Percentiles rank a stretch among this genome's conserved stretches.
phyloP scores from a whole-genome alignment of 2,329 filamentous ascomycete species.

The Colletotrichum sansevieriae region DNA sequence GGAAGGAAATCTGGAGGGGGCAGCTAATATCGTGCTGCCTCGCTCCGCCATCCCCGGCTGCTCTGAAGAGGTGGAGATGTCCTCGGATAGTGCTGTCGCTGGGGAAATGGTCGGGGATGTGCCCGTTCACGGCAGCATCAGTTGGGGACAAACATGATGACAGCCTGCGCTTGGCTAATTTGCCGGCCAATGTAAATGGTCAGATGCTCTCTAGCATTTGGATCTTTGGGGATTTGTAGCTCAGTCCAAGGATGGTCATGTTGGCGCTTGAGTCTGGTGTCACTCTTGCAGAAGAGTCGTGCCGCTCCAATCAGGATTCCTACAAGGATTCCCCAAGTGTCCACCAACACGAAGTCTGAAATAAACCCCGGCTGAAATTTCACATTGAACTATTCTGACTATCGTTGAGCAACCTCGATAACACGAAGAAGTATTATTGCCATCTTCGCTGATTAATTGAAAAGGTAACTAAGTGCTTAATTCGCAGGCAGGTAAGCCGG shows the following conservation, averaged over 20 bases:
- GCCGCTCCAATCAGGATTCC: conserved; percentile 31
- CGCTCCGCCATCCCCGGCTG: conserved; percentile 18
- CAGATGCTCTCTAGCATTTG: conserved; percentile 11
- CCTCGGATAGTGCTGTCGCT: conserved; percentile 11
- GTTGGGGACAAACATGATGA: conserved; percentile 14
- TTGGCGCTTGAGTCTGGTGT: background rate
- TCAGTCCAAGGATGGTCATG: background rate
- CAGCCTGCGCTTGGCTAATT: background rate
- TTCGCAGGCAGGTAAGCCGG: background rate
- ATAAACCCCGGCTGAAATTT: conserved; percentile 8
- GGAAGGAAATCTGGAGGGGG: conserved; percentile 4
- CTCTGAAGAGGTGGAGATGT: background rate
- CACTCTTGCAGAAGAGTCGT: conserved; percentile 16
- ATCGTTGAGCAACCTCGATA: background rate
- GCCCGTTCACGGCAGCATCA: conserved; percentile 8
- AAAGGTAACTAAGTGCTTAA: background rate
- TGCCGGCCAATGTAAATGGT: background rate
- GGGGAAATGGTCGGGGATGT: conserved; percentile 24
- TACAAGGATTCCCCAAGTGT: background rate
- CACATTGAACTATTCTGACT: background rate
- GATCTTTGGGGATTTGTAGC: background rate
- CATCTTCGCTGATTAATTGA: background rate
- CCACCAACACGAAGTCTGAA: no score
- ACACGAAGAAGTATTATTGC: background rate
- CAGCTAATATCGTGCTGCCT: background rate